These are phyloP conservation scores for Pisolithus sp. DNA, from an alignment of 768 basidiomycete species.

Conservation along the genomic window DNA sequence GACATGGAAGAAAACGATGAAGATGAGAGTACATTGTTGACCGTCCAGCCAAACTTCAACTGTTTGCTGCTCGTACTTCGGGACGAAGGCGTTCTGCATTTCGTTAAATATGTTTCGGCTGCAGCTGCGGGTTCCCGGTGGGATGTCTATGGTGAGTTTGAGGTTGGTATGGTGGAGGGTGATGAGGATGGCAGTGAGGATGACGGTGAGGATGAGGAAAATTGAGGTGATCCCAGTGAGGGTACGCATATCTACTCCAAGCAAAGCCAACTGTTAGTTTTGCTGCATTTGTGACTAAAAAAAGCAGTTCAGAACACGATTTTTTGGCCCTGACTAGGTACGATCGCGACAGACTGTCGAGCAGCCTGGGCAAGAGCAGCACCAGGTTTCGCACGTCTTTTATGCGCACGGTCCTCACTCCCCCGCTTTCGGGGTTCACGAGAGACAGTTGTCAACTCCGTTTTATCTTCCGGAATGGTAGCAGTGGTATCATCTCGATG, in stretches of 20 bases:
- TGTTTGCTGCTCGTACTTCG: slow-evolving; percentile 81
- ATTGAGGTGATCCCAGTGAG: neutral
- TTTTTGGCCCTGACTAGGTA: slow-evolving; percentile 61
- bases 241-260: neutral
- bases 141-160: slow-evolving; percentile 91
- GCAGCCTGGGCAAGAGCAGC: slow-evolving; percentile 74
- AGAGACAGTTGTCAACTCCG: neutral
- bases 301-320: slow-evolving; percentile 46
- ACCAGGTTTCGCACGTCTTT: slow-evolving; percentile 60
- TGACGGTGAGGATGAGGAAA: slow-evolving; percentile 34
- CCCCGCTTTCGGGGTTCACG: slow-evolving; percentile 6
- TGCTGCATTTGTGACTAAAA: slow-evolving; percentile 8
- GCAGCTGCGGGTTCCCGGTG: slow-evolving; percentile 86
- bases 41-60: slow-evolving; percentile 87
- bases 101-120: slow-evolving; percentile 92
- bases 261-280: neutral
- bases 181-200: slow-evolving; percentile 37
- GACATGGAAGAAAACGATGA: slow-evolving; percentile 37
- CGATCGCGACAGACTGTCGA: slow-evolving; percentile 69
- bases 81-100: slow-evolving; percentile 89
- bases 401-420: slow-evolving; percentile 8
- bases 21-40: slow-evolving; percentile 74
- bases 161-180: slow-evolving; percentile 72
- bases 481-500: neutral
- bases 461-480: neutral